Evolutionary conservation across 805 yeast genomes (phyloP).

Genomic region (Debaryomyces tyrocola): DNA sequence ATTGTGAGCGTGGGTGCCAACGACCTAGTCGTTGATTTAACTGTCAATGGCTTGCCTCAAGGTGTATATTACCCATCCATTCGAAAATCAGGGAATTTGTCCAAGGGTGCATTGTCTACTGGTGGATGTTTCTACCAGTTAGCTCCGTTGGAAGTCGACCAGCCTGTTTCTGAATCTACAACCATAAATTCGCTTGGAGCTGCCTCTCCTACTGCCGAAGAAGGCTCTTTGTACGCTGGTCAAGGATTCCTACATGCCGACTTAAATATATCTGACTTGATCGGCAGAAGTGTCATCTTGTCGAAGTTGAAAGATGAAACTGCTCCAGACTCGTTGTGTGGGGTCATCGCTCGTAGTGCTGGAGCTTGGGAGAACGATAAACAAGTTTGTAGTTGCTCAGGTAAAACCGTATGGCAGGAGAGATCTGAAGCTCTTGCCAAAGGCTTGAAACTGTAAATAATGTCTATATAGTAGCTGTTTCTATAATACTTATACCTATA

Average conservation of each 20-base stretch:
- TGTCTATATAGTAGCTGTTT: not conserved
- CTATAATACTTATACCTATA: not conserved
- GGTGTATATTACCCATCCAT: slow-evolving; percentile 72
- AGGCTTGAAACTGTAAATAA: slow-evolving; percentile 35
- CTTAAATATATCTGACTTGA: slow-evolving; percentile 55
- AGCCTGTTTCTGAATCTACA: slow-evolving; percentile 24
- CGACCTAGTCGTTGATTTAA: slow-evolving; percentile 69
- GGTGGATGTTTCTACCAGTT: slow-evolving; percentile 53
- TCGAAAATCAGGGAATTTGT: slow-evolving; percentile 72
- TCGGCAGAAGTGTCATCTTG: slow-evolving; percentile 67
- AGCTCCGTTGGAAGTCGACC: slow-evolving; percentile 34
- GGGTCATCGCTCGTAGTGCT: slow-evolving; percentile 94
- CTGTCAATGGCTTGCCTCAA: slow-evolving; percentile 66
- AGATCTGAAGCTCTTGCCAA: slow-evolving; percentile 68
- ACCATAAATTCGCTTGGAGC: slow-evolving; percentile 39
- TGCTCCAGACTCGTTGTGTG: slow-evolving; percentile 54
- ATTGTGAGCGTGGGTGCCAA: slow-evolving; percentile 64
- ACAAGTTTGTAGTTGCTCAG: slow-evolving; percentile 90
- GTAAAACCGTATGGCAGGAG: slow-evolving; percentile 96
- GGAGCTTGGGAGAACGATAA: slow-evolving; percentile 97
- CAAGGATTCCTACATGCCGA: slow-evolving; percentile 42
- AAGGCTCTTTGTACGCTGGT: slow-evolving; percentile 26
- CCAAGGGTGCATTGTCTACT: slow-evolving; percentile 67
- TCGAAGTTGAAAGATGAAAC: slow-evolving; percentile 40
- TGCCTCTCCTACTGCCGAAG: slow-evolving; percentile 9